phyloP scores from a whole-genome alignment of 2,329 filamentous ascomycete species.

The Cadophora luteo-olivacea region DNA sequence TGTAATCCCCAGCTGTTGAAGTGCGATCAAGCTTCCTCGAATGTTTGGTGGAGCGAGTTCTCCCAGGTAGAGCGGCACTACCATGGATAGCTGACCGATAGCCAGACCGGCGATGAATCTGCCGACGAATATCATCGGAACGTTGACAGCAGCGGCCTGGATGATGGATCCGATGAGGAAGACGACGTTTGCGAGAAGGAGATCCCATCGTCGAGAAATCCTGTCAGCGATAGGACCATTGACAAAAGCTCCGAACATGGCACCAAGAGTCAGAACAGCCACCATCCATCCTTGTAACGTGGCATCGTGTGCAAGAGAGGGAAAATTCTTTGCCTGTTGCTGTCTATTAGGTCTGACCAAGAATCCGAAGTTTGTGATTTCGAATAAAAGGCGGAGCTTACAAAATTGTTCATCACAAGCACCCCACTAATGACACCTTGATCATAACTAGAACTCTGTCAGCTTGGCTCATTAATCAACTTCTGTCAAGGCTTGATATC shows the following conservation, averaged over 20 bases:
- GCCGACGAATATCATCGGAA: constrained; percentile 60
- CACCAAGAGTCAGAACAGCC: constrained; percentile 15
- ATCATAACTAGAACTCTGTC: background rate
- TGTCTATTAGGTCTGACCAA: background rate
- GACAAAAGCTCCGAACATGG: constrained; percentile 72
- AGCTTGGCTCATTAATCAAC: background rate
- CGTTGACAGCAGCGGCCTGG: constrained; percentile 65
- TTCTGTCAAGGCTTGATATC: background rate
- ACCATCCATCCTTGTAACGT: background rate
- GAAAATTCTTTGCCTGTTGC: background rate
- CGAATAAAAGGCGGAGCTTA: background rate
- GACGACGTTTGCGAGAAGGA: constrained; percentile 67
- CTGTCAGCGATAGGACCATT: constrained; percentile 73
- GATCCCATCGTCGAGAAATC: constrained; percentile 70
- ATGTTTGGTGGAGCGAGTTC: background rate
- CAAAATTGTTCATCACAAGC: background rate
- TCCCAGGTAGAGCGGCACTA: background rate
- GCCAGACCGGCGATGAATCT: constrained; percentile 64
- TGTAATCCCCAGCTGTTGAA: background rate
- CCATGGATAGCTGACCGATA: constrained; percentile 36
- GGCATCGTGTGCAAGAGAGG: background rate
- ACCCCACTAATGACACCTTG: background rate
- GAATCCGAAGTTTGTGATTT: background rate
- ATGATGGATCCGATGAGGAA: constrained; percentile 74
- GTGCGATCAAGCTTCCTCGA: background rate